phyloP scores from a whole-genome alignment of 352 stramenopile species.

The Phytophthora boehmeriae region DNA sequence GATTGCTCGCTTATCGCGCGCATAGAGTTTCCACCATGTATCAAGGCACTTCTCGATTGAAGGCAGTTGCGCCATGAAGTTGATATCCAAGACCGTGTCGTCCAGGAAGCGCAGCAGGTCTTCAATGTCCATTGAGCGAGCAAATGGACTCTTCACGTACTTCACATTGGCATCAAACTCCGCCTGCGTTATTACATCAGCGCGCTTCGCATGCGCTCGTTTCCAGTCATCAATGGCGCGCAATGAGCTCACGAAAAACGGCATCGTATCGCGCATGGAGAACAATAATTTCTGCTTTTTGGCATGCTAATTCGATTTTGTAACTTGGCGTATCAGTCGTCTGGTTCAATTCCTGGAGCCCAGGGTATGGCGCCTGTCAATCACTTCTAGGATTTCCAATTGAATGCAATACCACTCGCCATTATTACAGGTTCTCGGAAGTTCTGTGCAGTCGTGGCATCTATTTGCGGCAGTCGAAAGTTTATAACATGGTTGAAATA shows the following conservation, averaged over 20 bases:
- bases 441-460: constrained; percentile 10
- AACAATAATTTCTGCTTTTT: constrained; percentile 59
- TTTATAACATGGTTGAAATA: constrained; percentile 12
- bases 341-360: not conserved
- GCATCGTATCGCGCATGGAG: constrained; percentile 76
- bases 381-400: not conserved
- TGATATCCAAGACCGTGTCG: constrained; percentile 77
- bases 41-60: constrained; percentile 83
- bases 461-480: constrained; percentile 34
- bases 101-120: constrained; percentile 75
- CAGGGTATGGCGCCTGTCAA: not conserved
- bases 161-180: constrained; percentile 76
- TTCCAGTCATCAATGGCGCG: constrained; percentile 78
- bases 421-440: constrained; percentile 12
- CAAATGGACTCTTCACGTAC: constrained; percentile 77
- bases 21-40: constrained; percentile 67
- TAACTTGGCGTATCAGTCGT: not conserved
- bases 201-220: constrained; percentile 57
- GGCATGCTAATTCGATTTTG: constrained; percentile 5
- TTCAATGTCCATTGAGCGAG: constrained; percentile 63
- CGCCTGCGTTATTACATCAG: constrained; percentile 57
- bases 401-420: not conserved
- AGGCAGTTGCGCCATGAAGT: constrained; percentile 84
- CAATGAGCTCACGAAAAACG: constrained; percentile 79
- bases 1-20: constrained; percentile 40